Percentiles rank a stretch among this genome's conserved stretches.
Conservation (phyloP, 129 eudicot species). For the Artemisia annua region DNA sequence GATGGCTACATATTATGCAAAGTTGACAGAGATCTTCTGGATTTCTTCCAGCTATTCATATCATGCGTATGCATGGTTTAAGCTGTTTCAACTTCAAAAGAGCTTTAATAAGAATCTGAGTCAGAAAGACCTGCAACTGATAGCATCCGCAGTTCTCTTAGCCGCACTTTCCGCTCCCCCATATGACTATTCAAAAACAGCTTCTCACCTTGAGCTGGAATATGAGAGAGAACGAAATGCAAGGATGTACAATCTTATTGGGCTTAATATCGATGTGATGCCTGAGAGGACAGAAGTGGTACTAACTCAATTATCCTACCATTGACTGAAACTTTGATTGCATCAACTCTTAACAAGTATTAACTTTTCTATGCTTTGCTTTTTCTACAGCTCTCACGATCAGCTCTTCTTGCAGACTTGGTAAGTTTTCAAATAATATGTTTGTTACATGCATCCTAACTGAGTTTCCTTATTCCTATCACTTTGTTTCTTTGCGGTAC, state of each 20-base stretch:
- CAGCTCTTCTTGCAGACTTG: slow-evolving; percentile 46
- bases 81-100: slow-evolving; percentile 68
- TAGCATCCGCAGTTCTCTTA: slow-evolving; percentile 74
- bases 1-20: slow-evolving; percentile 72
- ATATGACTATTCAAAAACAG: slow-evolving; percentile 42
- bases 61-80: slow-evolving; percentile 86
- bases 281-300: slow-evolving; percentile 59
- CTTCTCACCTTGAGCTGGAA: slow-evolving; percentile 63
- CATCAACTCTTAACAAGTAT: no score
- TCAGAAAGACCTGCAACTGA: slow-evolving; percentile 78
- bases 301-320: background rate
- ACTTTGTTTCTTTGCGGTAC: no score
- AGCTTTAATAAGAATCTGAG: slow-evolving; percentile 66
- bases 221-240: slow-evolving; percentile 53
- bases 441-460: no score
- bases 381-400: slow-evolving; percentile 45
- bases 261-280: slow-evolving; percentile 37
- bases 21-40: slow-evolving; percentile 76
- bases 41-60: slow-evolving; percentile 64
- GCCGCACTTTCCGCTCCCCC: slow-evolving; percentile 74
- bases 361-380: no score
- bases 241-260: no score
- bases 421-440: slow-evolving; percentile 23
- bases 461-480: no score
- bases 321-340: no score